A percentile compares a stretch with the other conserved stretches of the same genome.
These are phyloP conservation scores for Kodamaea kaohsiungensis DNA, from an alignment of 805 yeast species.

Conservation along the genomic window DNA sequence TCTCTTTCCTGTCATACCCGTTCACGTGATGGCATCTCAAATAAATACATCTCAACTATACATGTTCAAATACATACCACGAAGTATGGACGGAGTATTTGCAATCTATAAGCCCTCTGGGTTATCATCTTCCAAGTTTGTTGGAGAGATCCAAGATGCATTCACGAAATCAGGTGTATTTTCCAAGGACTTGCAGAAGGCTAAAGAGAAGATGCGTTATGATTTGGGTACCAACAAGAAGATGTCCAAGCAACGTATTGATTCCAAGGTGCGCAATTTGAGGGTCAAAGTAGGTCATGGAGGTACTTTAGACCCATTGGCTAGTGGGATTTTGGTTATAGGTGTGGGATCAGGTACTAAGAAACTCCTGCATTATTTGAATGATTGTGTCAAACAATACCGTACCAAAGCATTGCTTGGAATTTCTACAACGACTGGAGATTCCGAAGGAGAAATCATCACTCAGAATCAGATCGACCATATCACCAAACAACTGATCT, in stretches of 20 bases:
- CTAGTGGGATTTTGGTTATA: conserved; percentile 89
- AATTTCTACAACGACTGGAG: conserved; percentile 90
- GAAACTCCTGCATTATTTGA: conserved; percentile 66
- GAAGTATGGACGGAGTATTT: conserved; percentile 82
- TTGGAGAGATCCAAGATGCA: conserved; percentile 62
- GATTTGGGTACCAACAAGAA: conserved; percentile 40
- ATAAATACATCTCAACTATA: background rate
- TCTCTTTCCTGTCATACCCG: too few species aligned
- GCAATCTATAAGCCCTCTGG: conserved; percentile 92
- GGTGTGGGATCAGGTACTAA: conserved; percentile 96
- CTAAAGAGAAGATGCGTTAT: conserved; percentile 46
- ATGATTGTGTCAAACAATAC: conserved; percentile 75
- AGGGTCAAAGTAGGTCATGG: conserved; percentile 96
- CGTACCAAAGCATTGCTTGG: conserved; percentile 87
- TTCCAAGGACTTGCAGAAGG: conserved; percentile 50
- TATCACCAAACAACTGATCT: conserved; percentile 54
- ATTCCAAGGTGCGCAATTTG: conserved; percentile 50
- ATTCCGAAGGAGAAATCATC: conserved; percentile 81
- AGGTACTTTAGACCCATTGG: conserved; percentile 94
- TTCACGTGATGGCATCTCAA: background rate
- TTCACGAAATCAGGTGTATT: conserved; percentile 64
- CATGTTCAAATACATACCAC: background rate
- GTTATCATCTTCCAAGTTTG: conserved; percentile 72
- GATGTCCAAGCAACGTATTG: conserved; percentile 48
- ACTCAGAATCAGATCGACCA: conserved; percentile 58